Percentiles rank a stretch among this genome's conserved stretches.
Conservation (phyloP, 2,329 filamentous ascomycete genomes). For the Cercospora berteroae region DNA sequence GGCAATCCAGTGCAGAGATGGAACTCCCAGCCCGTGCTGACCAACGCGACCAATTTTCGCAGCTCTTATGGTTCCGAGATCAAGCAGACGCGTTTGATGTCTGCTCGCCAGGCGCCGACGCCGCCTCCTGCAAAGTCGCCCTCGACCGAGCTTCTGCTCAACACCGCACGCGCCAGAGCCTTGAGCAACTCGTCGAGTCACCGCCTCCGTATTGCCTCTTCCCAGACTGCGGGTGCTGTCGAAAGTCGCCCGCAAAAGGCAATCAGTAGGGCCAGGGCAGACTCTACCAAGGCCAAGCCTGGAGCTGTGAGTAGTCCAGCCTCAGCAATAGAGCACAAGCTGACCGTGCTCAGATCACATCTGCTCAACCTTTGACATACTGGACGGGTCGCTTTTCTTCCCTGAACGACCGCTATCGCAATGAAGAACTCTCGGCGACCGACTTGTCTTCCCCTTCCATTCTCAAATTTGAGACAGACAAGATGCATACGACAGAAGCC, state of each 20-base stretch:
- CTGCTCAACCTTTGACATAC: slow-evolving; percentile 48
- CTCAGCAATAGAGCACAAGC: neutral
- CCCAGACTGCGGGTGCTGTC: slow-evolving; percentile 3
- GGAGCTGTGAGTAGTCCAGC: slow-evolving; percentile 9
- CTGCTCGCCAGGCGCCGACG: slow-evolving; percentile 32
- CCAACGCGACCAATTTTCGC: slow-evolving; percentile 27
- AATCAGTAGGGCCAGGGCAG: slow-evolving; percentile 6
- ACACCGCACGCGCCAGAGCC: neutral
- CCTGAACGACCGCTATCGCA: slow-evolving; percentile 55
- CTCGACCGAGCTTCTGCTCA: slow-evolving; percentile 19
- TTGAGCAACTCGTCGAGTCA: slow-evolving; percentile 12
- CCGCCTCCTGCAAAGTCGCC: slow-evolving; percentile 29
- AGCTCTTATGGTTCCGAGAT: slow-evolving; percentile 31
- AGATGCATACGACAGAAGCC: slow-evolving; percentile 33
- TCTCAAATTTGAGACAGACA: slow-evolving; percentile 28
- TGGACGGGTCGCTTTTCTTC: slow-evolving; percentile 63
- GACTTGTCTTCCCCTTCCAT: slow-evolving; percentile 32
- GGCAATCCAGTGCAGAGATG: slow-evolving; percentile 31
- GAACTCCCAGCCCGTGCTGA: slow-evolving; percentile 36
- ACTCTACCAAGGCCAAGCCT: slow-evolving; percentile 9
- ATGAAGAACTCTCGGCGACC: slow-evolving; percentile 41
- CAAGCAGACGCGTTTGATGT: slow-evolving; percentile 35
- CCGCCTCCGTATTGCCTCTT: slow-evolving; percentile 9
- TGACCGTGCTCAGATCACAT: slow-evolving; percentile 18
- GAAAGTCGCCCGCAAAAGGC: neutral